These are phyloP conservation scores for Protomyces gravidus DNA, from an alignment of 1,139 yeast genomes.

Conservation along the genomic window DNA sequence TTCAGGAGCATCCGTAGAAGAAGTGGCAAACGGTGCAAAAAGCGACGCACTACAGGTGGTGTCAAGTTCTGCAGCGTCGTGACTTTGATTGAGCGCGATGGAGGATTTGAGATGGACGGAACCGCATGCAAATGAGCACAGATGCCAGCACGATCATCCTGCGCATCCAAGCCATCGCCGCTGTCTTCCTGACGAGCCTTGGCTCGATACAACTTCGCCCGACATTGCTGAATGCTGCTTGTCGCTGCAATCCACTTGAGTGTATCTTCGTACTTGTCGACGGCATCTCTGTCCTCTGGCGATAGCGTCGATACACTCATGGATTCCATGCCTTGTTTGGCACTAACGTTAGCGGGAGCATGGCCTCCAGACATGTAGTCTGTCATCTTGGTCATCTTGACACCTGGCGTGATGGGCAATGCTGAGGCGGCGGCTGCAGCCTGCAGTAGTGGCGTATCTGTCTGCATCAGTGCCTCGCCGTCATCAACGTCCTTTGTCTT, in stretches of 20 bases:
- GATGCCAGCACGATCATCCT: conserved; percentile 21
- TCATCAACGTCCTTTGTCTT: conserved; percentile 3
- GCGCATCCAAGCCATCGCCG: conserved; percentile 11
- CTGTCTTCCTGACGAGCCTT: conserved; percentile 2
- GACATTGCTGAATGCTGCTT: conserved; percentile 11
- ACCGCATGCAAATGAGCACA: conserved; percentile 10
- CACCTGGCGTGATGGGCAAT: neutral
- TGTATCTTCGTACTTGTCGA: conserved; percentile 6
- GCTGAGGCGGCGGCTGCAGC: conserved; percentile 16
- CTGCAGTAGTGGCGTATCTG: conserved; percentile 19
- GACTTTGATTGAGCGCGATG: conserved; percentile 12
- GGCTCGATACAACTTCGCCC: neutral
- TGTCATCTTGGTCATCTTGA: conserved; percentile 14
- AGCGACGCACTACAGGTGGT: conserved; percentile 20
- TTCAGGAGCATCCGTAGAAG: conserved; percentile 13
- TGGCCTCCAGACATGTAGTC: conserved; percentile 20
- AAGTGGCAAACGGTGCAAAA: conserved; percentile 25
- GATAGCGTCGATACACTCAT: conserved; percentile 11
- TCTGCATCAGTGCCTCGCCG: conserved; percentile 21
- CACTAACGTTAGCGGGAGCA: conserved; percentile 17
- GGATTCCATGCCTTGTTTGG: conserved; percentile 1
- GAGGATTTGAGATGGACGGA: conserved; percentile 24
- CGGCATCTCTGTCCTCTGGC: conserved; percentile 15
- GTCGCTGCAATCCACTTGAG: conserved; percentile 14
- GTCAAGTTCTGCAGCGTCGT: conserved; percentile 19